Percentiles rank a stretch among this genome's conserved stretches.
phyloP scores from a whole-genome alignment of 148 eudicot species.

The Pharnaceum exiguum region DNA sequence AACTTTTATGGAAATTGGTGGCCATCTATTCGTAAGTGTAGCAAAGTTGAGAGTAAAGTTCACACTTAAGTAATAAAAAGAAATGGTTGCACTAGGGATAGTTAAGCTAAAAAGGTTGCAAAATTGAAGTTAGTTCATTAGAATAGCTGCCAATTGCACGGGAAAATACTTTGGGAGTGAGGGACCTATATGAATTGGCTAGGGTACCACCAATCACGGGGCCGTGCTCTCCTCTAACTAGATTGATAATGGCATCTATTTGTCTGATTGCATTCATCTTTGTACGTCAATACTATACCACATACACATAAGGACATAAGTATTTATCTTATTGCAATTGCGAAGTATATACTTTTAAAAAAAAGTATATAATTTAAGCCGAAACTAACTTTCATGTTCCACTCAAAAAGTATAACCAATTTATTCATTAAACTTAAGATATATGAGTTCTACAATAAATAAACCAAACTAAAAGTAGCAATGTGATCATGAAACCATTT shows the following conservation, averaged over 20 bases:
- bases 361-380: no score
- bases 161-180: background rate
- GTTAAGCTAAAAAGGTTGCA: constrained; percentile 4
- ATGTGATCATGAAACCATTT: no score
- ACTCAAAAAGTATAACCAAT: no score
- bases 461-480: no score
- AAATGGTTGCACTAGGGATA: no score
- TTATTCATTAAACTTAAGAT: no score
- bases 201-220: constrained; percentile 33
- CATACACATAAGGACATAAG: no score
- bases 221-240: constrained; percentile 3
- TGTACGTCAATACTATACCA: constrained; percentile 4
- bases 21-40: constrained; percentile 1
- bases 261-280: background rate
- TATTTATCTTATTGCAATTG: no score
- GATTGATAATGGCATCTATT: constrained; percentile 4
- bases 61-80: background rate
- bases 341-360: no score
- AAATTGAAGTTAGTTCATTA: background rate
- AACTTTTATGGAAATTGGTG: constrained; percentile 6
- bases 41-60: constrained; percentile 7
- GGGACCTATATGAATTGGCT: background rate
- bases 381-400: no score
- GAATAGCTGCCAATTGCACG: background rate
- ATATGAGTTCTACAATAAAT: no score